Evolutionary conservation across 2,329 filamentous ascomycete species (phyloP).

Genomic region (Bisporella sp.): DNA sequence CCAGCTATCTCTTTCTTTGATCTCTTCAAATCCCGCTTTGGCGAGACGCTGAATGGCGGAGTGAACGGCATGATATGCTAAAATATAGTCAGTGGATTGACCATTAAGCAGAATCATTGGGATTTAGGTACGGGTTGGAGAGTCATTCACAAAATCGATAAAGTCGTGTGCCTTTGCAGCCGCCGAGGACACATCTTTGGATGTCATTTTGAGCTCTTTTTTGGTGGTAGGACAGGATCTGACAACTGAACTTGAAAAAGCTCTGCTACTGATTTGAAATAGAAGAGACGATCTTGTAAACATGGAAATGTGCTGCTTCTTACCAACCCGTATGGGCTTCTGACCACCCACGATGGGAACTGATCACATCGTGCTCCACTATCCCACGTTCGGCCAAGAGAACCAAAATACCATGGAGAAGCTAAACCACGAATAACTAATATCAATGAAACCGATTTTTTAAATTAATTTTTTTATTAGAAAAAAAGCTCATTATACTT

Average conservation of each 20-base stretch:
- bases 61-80: conserved; percentile 90
- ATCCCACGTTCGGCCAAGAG: no score
- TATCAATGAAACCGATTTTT: no score
- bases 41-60: conserved; percentile 70
- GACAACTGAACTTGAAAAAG: neutral
- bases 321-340: neutral
- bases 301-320: conserved; percentile 4
- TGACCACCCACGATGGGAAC: no score
- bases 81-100: conserved; percentile 1
- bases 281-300: conserved; percentile 2
- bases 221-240: conserved; percentile 6
- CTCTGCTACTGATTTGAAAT: conserved; percentile 3
- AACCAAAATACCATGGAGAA: no score
- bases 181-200: conserved; percentile 18
- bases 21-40: conserved; percentile 77
- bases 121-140: conserved; percentile 70
- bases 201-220: conserved; percentile 16
- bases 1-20: conserved; percentile 91
- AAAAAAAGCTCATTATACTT: no score
- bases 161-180: conserved; percentile 54
- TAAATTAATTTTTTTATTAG: no score
- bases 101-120: conserved; percentile 13
- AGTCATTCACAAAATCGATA: conserved; percentile 87
- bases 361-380: no score
- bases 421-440: no score